Conservation (phyloP, 2,329 filamentous ascomycete species). For the Ceratocystis huliohia region DNA sequence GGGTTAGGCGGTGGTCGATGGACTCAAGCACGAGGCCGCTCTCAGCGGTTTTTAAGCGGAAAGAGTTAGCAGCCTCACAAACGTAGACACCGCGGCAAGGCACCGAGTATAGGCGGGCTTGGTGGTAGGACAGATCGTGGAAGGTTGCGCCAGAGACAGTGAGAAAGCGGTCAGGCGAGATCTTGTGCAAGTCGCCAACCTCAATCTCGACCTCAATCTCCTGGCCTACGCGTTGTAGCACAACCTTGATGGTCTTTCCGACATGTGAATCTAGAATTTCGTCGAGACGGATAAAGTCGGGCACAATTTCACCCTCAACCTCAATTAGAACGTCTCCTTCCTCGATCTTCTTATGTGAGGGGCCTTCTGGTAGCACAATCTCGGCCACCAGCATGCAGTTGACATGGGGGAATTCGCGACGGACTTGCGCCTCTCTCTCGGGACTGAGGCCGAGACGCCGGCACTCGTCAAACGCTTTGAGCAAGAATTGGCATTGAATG, state of each 20-base stretch:
- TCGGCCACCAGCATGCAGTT: conserved; percentile 96
- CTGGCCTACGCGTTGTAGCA: conserved; percentile 78
- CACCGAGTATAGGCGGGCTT: conserved; percentile 90
- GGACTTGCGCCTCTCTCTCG: conserved; percentile 74
- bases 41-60: conserved; percentile 81
- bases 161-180: conserved; percentile 92
- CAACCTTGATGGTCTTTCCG: conserved; percentile 59
- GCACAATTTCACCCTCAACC: conserved; percentile 85
- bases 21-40: conserved; percentile 90
- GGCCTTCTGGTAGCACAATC: conserved; percentile 82
- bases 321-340: conserved; percentile 90
- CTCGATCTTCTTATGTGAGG: conserved; percentile 73
- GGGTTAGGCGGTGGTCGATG: conserved; percentile 81
- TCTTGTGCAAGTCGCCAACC: conserved; percentile 82
- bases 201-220: conserved; percentile 73
- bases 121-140: conserved; percentile 93
- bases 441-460: conserved; percentile 72
- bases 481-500: conserved; percentile 94
- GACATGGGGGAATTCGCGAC: conserved; percentile 75
- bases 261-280: conserved; percentile 85
- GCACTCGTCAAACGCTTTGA: conserved; percentile 97
- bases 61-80: conserved; percentile 88
- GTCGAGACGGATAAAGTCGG: conserved; percentile 83
- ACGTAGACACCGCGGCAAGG: conserved; percentile 86
- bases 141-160: conserved; percentile 89